Conservation (phyloP, 225 moss, liverwort and hornwort species). For the Polytrichum commune region DNA sequence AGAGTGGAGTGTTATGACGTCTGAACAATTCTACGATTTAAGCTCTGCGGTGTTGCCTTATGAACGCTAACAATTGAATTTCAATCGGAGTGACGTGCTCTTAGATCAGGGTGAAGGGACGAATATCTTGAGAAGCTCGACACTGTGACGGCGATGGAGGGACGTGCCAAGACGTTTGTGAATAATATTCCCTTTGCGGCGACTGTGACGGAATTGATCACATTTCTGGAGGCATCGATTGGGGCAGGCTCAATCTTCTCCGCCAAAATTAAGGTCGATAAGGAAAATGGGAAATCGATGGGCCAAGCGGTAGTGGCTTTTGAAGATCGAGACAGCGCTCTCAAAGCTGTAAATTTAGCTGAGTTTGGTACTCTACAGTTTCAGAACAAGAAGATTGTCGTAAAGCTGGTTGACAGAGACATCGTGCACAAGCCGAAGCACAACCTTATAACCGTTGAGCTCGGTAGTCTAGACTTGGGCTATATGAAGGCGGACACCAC, state of each 20-base stretch:
- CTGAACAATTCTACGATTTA: no score
- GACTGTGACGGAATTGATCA: conserved; percentile 18
- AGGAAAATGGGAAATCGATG: conserved; percentile 11
- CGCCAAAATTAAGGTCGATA: conserved; percentile 25
- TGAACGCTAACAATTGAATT: no score
- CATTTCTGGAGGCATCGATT: conserved; percentile 28
- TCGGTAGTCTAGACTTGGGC: conserved; percentile 28
- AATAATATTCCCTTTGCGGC: conserved; percentile 32
- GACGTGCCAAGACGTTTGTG: conserved; percentile 42
- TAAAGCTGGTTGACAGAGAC: conserved; percentile 22
- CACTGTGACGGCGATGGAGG: conserved; percentile 28
- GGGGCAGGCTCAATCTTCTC: conserved; percentile 35
- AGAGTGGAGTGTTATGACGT: no score
- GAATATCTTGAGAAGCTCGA: no score
- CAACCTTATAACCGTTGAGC: conserved; percentile 29
- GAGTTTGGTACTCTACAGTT: conserved; percentile 7
- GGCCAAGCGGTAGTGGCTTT: conserved; percentile 37
- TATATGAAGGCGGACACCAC: conserved; percentile 23
- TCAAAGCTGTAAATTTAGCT: conserved; percentile 25
- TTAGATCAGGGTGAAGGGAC: no score
- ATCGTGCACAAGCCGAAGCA: conserved; percentile 41
- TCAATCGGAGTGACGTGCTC: no score
- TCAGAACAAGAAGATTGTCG: conserved; percentile 8
- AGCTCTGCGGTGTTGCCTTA: no score
- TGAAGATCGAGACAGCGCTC: conserved; percentile 42